Evolutionary conservation across 176 grass and related monocot genomes (phyloP).

Genomic region (Hyparrhenia diplandra): DNA sequence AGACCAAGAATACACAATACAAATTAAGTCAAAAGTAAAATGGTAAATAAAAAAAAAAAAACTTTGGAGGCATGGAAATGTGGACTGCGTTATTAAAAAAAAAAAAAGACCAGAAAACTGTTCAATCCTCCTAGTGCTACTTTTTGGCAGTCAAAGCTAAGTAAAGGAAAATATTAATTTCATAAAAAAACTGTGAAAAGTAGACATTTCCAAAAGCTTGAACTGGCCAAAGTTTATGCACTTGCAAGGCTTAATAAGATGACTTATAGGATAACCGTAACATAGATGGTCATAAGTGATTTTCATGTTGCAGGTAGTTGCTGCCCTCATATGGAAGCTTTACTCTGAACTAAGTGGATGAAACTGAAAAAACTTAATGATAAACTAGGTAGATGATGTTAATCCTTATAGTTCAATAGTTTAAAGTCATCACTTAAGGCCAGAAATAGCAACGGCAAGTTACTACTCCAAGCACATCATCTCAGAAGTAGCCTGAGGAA

Average conservation of each 20-base stretch:
- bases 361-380: not conserved
- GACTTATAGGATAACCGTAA: not conserved
- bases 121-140: not conserved
- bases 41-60: not conserved
- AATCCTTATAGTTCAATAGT: not conserved
- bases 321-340: not conserved
- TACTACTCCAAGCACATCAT: not conserved
- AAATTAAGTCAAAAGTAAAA: conserved; percentile 14
- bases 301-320: not conserved
- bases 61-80: not conserved
- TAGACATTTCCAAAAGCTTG: not conserved
- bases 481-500: not conserved
- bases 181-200: not conserved
- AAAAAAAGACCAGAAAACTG: not conserved
- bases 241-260: not conserved
- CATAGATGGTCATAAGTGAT: not conserved
- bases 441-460: conserved; percentile 1
- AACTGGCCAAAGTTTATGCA: not conserved
- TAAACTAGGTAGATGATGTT: not conserved
- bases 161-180: not conserved
- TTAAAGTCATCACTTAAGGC: not conserved
- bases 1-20: not conserved
- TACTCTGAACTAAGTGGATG: not conserved
- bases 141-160: not conserved
- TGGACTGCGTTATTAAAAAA: not conserved